phyloP scores from a whole-genome alignment of 108 stramenopile genomes.

The Schizochytrium sp. region DNA sequence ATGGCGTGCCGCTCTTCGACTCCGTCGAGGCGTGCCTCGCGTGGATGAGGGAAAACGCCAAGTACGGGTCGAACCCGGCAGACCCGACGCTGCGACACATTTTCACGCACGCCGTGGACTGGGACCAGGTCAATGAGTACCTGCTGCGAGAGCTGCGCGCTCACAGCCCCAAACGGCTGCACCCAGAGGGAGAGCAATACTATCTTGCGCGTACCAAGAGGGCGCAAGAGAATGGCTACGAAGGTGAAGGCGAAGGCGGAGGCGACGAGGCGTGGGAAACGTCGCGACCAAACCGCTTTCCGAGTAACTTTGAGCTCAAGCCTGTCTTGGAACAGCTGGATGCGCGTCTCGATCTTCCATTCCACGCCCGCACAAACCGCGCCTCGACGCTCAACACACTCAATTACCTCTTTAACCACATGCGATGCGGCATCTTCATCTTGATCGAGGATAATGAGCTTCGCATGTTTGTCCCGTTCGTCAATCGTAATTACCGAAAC shows the following conservation, averaged over 20 bases:
- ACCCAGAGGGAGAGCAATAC: not conserved
- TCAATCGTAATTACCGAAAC: slow-evolving; percentile 79
- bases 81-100: slow-evolving; percentile 47
- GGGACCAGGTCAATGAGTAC: slow-evolving; percentile 43
- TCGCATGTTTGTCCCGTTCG: slow-evolving; percentile 81
- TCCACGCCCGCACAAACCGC: slow-evolving; percentile 27
- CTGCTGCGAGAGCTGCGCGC: slow-evolving; percentile 35
- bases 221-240: not conserved
- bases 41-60: slow-evolving; percentile 15
- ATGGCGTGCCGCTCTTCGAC: slow-evolving; percentile 37
- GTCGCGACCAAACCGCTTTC: not conserved
- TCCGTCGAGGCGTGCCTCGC: slow-evolving; percentile 27
- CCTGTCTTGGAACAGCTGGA: slow-evolving; percentile 23
- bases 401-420: slow-evolving; percentile 91
- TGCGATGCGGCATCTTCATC: slow-evolving; percentile 97
- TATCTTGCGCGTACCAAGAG: not conserved
- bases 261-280: not conserved
- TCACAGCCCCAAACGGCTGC: slow-evolving; percentile 24
- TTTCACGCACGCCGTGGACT: slow-evolving; percentile 42
- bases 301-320: not conserved
- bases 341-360: slow-evolving; percentile 32
- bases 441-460: slow-evolving; percentile 79
- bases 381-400: slow-evolving; percentile 51
- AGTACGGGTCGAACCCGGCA: slow-evolving; percentile 41
- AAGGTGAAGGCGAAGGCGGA: not conserved